A percentile compares a stretch with the other conserved stretches of the same genome.
Evolutionary conservation across 139 green algal genomes (phyloP).

Genomic region (Chlorella sp.): DNA sequence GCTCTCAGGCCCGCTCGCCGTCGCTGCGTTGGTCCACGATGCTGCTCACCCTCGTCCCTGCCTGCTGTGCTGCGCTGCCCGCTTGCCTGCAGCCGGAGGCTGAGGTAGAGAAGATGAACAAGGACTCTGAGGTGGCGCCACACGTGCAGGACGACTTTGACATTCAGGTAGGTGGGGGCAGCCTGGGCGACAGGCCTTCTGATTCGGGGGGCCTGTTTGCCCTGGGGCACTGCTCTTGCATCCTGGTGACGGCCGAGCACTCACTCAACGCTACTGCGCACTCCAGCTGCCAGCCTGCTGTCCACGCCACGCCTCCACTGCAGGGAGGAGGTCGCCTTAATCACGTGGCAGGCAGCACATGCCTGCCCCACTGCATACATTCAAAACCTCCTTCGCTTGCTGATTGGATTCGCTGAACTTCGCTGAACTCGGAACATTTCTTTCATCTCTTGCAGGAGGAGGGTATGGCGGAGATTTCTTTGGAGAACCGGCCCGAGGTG

Average conservation of each 20-base stretch:
- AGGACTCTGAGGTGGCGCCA: conserved; percentile 68
- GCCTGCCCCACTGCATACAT: too few species aligned
- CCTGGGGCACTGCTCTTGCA: too few species aligned
- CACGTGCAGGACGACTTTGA: conserved; percentile 91
- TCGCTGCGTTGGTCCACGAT: too few species aligned
- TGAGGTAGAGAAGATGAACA: conserved; percentile 54
- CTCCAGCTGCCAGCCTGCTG: too few species aligned
- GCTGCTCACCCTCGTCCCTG: too few species aligned
- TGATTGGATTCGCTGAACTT: too few species aligned
- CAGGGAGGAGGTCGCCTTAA: too few species aligned
- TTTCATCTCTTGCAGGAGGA: conserved; percentile 36
- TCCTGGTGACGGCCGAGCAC: too few species aligned
- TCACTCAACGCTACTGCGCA: too few species aligned
- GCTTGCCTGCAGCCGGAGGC: conserved; percentile 61
- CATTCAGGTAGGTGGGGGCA: conserved; percentile 39
- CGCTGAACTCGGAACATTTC: not conserved
- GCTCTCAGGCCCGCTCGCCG: too few species aligned
- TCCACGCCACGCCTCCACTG: not conserved
- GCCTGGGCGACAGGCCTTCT: not conserved
- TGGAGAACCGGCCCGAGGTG: conserved; percentile 44
- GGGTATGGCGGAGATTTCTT: conserved; percentile 37
- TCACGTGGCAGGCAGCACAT: too few species aligned
- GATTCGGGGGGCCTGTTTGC: not conserved
- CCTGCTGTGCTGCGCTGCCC: not conserved
- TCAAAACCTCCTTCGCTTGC: too few species aligned